Percentiles rank a stretch among this genome's conserved stretches.
phyloP scores from a whole-genome alignment of 2,329 filamentous ascomycete genomes.

The Aspergillus sp. region DNA sequence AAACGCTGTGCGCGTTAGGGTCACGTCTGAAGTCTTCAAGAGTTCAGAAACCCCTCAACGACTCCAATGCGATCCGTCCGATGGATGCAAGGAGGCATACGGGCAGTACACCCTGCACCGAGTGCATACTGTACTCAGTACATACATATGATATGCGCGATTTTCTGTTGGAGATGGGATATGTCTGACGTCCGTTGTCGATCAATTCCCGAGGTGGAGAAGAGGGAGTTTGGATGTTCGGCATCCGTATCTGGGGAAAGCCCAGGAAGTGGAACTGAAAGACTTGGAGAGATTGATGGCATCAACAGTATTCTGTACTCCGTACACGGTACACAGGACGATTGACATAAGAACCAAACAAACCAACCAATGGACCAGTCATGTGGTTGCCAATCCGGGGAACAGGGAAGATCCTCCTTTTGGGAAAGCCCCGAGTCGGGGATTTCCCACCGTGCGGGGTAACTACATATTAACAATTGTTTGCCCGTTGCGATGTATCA shows the following conservation, averaged over 20 bases:
- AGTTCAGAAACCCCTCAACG: neutral
- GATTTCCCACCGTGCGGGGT: neutral
- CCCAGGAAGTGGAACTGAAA: neutral
- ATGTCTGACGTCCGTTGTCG: neutral
- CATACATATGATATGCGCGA: neutral
- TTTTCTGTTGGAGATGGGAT: neutral
- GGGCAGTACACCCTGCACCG: neutral
- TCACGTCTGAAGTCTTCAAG: neutral
- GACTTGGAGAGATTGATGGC: neutral
- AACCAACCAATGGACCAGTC: neutral
- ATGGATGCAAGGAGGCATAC: neutral
- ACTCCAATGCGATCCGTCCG: neutral
- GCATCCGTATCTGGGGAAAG: neutral
- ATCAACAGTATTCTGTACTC: neutral
- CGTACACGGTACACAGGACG: too few species aligned
- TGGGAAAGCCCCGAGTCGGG: neutral
- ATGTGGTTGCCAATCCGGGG: neutral
- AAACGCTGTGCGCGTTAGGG: neutral
- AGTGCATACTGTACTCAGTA: neutral
- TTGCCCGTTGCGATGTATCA: neutral
- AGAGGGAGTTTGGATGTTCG: too few species aligned
- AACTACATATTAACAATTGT: neutral
- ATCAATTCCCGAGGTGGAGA: neutral
- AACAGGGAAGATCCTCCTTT: neutral
- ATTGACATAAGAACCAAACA: neutral